Evolutionary conservation across 768 basidiomycete genomes (phyloP), one percentile per base, ranked within the genome.

Genomic region (Pisolithus sp.): DNA sequence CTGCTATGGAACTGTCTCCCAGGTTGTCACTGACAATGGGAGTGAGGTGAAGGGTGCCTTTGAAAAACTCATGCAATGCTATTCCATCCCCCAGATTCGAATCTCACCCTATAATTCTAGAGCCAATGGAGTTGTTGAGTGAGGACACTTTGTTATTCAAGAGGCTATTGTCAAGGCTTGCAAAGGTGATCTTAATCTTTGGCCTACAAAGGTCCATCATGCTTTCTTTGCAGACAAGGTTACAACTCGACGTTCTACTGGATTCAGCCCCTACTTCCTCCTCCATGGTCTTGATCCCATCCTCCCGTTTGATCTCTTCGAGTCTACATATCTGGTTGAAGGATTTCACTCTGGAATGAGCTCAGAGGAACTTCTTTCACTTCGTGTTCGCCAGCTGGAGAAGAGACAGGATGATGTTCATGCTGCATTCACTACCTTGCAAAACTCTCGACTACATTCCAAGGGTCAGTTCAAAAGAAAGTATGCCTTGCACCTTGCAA

Each of bases 121-220:
- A 46, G 71, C 63, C 5, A 72, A 71, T 48, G 68, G 72, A 38
- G 61, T 72, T 18, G 68, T 73, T 1, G 71, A 73, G 60, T 47
- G 64, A 17, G 59, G 65, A 13, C 71, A 73, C 34, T 62, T 51
- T n/a, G 62, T 46, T 2, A 53, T 72, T 15, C 31, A 70, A 15
- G 68, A 72, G 51, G 65, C 66, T 0, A 38, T 71, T 7, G 44
- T 71, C 2, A 68, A 68, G 39, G 24, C 62, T 1, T 66, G 62
- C 42, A 34, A 58, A 1, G 57, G 59, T 8, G 46, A 61, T 3
- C 40, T 57, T 0, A 31, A 12, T 0, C 41, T 50, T 13, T 70
- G 68, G 68, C 64, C 64, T 7, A 40, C 52, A 0, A 48, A 51
- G 28, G n/a, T 62, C 1, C 63, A 58, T 2, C 40, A 52, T 12